These are phyloP conservation scores for Aspergillus jensenii DNA, from an alignment of 2,329 filamentous ascomycete species.

Conservation along the genomic window DNA sequence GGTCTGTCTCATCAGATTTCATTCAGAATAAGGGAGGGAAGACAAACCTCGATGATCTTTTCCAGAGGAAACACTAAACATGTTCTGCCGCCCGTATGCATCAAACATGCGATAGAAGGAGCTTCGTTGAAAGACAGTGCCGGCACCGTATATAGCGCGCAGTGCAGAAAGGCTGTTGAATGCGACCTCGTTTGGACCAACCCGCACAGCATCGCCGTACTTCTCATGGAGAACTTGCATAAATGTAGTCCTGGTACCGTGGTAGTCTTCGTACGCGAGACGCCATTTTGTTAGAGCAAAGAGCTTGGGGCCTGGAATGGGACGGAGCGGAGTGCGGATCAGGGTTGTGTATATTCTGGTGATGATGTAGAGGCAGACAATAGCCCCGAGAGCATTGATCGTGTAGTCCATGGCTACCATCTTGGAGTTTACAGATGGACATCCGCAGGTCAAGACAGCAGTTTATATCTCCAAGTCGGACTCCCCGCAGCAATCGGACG, in stretches of 20 bases:
- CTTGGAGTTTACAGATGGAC: neutral
- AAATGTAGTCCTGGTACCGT: conserved; percentile 42
- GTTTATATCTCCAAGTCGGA: neutral
- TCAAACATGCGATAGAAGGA: neutral
- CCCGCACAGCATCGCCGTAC: neutral
- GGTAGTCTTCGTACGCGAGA: conserved; percentile 47
- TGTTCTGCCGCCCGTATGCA: neutral
- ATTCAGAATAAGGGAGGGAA: neutral
- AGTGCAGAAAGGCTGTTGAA: neutral
- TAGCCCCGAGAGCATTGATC: neutral
- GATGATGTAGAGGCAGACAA: neutral
- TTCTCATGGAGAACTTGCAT: conserved; percentile 36
- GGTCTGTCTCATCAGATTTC: neutral
- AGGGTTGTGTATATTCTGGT: neutral
- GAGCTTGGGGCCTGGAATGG: conserved; percentile 35
- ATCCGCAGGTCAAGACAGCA: neutral
- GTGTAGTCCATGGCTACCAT: neutral
- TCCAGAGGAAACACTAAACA: neutral
- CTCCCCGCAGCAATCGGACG: no score
- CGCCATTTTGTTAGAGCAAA: conserved; percentile 49
- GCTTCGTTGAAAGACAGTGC: neutral
- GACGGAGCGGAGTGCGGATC: neutral
- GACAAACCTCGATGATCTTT: neutral
- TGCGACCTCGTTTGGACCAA: neutral
- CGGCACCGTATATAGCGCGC: neutral